These are phyloP conservation scores for Eudorina sp. DNA, from an alignment of 139 green algal species.

Conservation along the genomic window DNA sequence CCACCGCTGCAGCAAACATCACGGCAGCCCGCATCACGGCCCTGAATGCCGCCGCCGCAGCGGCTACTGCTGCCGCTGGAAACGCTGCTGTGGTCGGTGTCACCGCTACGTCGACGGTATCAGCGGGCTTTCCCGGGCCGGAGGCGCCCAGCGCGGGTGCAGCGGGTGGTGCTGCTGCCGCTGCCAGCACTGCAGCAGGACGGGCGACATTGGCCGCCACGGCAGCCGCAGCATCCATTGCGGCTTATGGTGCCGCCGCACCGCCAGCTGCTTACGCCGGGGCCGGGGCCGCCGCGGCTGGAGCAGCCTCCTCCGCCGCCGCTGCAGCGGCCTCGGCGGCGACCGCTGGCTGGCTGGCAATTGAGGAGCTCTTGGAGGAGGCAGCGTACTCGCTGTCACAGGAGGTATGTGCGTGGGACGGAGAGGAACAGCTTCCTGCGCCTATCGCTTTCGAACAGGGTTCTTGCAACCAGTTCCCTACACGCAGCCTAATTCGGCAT, in stretches of 20 bases:
- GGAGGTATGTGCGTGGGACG: conserved; percentile 6
- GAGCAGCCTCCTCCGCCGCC: not conserved
- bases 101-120: not conserved
- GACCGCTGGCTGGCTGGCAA: not conserved
- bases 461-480: no score
- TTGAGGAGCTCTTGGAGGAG: conserved; percentile 31
- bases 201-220: not conserved
- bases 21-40: not conserved
- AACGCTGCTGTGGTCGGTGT: not conserved
- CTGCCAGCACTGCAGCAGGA: not conserved
- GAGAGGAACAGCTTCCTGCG: no score
- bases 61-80: no score
- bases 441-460: no score
- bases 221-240: not conserved
- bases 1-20: not conserved
- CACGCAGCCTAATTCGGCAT: no score
- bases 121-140: no score
- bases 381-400: conserved; percentile 34
- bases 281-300: not conserved
- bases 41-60: not conserved
- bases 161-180: no score
- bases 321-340: not conserved
- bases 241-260: not conserved
- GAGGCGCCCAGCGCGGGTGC: no score
- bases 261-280: not conserved